Evolutionary conservation across 2,329 filamentous ascomycete species (phyloP), one percentile per base, ranked within the genome.

Genomic region (Tolypocladium paradoxum): DNA sequence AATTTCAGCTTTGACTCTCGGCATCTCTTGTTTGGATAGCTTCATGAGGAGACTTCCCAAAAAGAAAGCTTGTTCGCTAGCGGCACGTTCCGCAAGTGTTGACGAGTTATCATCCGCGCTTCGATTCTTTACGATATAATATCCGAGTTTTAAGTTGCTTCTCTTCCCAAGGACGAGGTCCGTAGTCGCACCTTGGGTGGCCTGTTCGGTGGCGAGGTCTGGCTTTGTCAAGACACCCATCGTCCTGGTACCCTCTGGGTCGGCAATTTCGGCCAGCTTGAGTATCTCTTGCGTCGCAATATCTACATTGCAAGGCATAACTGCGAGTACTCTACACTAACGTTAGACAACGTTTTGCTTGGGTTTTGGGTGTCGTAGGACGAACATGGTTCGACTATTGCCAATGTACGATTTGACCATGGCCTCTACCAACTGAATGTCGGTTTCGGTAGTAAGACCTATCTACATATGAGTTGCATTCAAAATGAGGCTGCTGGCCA

Each of bases 171-270:
- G 48, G 0, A 77, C 66, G 0, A 76, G 68, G 4, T 76, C 67
- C 3, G 73, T 63, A 1, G 74, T 64, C 1, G 67, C 68, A 0
- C 65, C 60, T 29, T 73, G 65, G 0, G 64, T 72, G 0, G 65
- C 65, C 0, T 61, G 53, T 48, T 79, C 76, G 0, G 62, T 62
- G 0, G 76, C 73, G 0, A 83, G 65, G 54, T 87, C 82, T 0
- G 80, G 76, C 57, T 85, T 85, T 0, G 82, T 85, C 0, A 85
- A 67, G 0, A 78, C 71, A 0, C 72, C 73, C 7, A 78, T 60
- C 0, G 75, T 79, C 0, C 76, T 58, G 4, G 62, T 56, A 0
- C 75, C 74, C 0, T 66, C 53, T 0, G 70, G 68, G 16, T 79
- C 76, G 0, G 54, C 66, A 0, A 65, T 63, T 1, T 66, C 63